Evolutionary conservation across 2,329 filamentous ascomycete genomes (phyloP).

Genomic region (Aureobasidium subglaciale): DNA sequence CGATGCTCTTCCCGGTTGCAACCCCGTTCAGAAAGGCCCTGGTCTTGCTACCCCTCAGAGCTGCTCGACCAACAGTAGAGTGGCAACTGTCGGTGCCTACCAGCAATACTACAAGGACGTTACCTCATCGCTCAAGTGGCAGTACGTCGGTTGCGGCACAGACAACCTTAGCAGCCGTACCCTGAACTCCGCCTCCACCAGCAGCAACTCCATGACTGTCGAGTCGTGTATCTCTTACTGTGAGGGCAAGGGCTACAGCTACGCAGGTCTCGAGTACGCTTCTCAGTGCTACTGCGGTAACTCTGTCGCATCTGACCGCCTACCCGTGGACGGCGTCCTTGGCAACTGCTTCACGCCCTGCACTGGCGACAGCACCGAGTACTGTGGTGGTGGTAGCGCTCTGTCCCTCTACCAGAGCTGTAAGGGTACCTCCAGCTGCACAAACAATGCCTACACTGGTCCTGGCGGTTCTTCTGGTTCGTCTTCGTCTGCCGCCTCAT

Average conservation of each 20-base stretch:
- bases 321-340: slow-evolving; percentile 41
- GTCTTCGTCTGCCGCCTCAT: neutral
- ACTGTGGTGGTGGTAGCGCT: slow-evolving; percentile 33
- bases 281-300: slow-evolving; percentile 29
- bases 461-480: slow-evolving; percentile 8
- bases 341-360: slow-evolving; percentile 51
- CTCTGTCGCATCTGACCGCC: slow-evolving; percentile 23
- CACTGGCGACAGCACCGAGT: slow-evolving; percentile 38
- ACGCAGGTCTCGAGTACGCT: slow-evolving; percentile 28
- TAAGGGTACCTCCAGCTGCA: slow-evolving; percentile 15
- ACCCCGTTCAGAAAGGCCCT: slow-evolving; percentile 26
- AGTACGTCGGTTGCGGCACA: slow-evolving; percentile 27
- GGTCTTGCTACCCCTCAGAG: slow-evolving; percentile 17
- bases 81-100: slow-evolving; percentile 18
- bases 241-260: slow-evolving; percentile 21
- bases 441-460: slow-evolving; percentile 14
- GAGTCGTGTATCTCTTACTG: slow-evolving; percentile 26
- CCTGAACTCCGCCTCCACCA: slow-evolving; percentile 18
- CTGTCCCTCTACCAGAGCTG: slow-evolving; percentile 29
- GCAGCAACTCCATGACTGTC: slow-evolving; percentile 23
- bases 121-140: slow-evolving; percentile 19
- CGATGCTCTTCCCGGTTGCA: slow-evolving; percentile 29
- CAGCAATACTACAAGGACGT: slow-evolving; percentile 18
- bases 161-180: slow-evolving; percentile 21
- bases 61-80: slow-evolving; percentile 20